Conservation (phyloP, 345 rosid species). For the Heritiera fomes region DNA sequence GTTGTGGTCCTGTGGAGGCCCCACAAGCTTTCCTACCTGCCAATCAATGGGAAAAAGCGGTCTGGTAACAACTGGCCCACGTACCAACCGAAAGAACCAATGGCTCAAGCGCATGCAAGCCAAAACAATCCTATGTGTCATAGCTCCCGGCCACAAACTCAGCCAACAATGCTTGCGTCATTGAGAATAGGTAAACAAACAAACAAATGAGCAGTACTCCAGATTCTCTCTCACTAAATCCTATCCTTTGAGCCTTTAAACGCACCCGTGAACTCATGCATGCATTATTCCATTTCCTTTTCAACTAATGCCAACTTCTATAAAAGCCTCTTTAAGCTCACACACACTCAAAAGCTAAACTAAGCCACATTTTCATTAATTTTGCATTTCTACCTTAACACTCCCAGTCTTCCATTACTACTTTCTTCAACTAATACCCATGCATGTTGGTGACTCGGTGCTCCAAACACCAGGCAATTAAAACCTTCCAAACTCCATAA, state of each 20-base stretch:
- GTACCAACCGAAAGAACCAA: constrained; percentile 19
- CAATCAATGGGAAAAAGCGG: constrained; percentile 11
- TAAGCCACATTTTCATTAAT: neutral
- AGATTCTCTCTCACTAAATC: neutral
- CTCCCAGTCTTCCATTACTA: neutral
- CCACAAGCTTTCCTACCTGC: neutral
- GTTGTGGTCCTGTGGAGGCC: neutral
- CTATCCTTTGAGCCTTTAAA: neutral
- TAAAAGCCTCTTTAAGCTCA: constrained; percentile 6
- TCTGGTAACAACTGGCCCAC: neutral
- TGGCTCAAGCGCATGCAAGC: neutral
- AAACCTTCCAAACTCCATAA: neutral
- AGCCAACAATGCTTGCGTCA: neutral
- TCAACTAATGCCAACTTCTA: neutral
- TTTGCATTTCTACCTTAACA: neutral
- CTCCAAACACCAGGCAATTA: neutral
- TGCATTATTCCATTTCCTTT: neutral
- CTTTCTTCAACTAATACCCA: neutral
- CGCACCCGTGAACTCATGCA: constrained; percentile 44
- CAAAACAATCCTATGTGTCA: constrained; percentile 30
- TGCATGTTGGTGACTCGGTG: neutral
- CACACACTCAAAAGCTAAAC: neutral
- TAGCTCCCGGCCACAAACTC: constrained; percentile 28
- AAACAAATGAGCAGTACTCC: neutral
- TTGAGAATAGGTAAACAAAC: constrained; percentile 1